Evolutionary conservation across 2,329 filamentous ascomycete genomes (phyloP).

Genomic region (Aureobasidium sp.): DNA sequence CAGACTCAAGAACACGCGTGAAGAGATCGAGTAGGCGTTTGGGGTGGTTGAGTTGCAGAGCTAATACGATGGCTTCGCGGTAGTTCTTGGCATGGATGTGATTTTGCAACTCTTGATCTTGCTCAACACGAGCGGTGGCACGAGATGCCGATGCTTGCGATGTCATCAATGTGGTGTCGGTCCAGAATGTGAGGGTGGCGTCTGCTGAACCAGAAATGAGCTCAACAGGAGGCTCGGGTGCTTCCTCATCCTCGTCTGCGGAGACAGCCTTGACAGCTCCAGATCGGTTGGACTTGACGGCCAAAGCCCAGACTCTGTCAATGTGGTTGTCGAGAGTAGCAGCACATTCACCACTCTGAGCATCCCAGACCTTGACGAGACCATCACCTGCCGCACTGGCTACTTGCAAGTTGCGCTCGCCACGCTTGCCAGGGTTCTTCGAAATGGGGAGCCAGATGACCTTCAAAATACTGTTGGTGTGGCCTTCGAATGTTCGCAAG

Average conservation of each 20-base stretch:
- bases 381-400: constrained; percentile 89
- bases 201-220: constrained; percentile 89
- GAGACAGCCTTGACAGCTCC: background rate
- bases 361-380: constrained; percentile 93
- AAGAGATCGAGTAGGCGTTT: constrained; percentile 79
- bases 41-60: constrained; percentile 89
- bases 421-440: constrained; percentile 29
- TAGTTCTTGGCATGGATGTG: constrained; percentile 83
- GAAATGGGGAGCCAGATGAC: constrained; percentile 70
- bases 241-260: constrained; percentile 14
- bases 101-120: constrained; percentile 90
- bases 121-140: constrained; percentile 73
- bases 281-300: constrained; percentile 50
- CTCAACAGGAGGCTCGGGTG: constrained; percentile 42
- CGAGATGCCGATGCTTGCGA: constrained; percentile 65
- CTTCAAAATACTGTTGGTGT: constrained; percentile 92
- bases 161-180: constrained; percentile 77
- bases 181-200: constrained; percentile 91
- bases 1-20: constrained; percentile 63
- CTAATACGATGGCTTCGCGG: constrained; percentile 84
- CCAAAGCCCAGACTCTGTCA: constrained; percentile 87
- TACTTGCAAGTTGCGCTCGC: constrained; percentile 55
- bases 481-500: constrained; percentile 87
- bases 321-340: constrained; percentile 94
- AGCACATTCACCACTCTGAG: constrained; percentile 72